Evolutionary conservation across 1,284 basidiomycete genomes (phyloP).

Genomic region (Vanrija sp.): DNA sequence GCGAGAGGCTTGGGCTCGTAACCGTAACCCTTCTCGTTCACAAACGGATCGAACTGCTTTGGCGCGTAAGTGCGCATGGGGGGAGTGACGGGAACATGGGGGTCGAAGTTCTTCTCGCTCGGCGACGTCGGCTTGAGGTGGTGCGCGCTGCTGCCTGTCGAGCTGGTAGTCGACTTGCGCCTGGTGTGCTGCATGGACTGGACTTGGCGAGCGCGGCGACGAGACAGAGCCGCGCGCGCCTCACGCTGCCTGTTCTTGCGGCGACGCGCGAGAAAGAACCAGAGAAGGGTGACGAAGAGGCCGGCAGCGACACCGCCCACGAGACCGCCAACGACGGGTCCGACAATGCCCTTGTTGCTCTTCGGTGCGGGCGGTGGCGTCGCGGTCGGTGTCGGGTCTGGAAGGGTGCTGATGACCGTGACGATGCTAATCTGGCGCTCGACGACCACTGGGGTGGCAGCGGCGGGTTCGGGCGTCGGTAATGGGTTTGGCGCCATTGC

Average conservation of each 20-base stretch:
- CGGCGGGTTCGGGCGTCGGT: background rate
- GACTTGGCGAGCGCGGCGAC: background rate
- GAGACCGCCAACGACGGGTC: constrained; percentile 30
- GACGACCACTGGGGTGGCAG: constrained; percentile 1
- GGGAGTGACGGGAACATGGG: constrained; percentile 1
- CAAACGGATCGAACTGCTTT: constrained; percentile 13
- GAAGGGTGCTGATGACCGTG: constrained; percentile 10
- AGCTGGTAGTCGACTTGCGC: background rate
- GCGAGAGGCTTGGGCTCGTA: constrained; percentile 15
- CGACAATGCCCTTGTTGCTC: constrained; percentile 1
- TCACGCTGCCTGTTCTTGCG: constrained; percentile 19
- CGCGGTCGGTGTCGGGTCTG: background rate
- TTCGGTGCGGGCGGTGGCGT: background rate
- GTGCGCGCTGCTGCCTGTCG: background rate
- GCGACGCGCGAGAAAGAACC: constrained; percentile 16
- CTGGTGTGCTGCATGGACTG: too few relatives aligned
- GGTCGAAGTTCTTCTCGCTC: constrained; percentile 8
- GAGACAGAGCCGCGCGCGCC: background rate
- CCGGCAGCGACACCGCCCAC: constrained; percentile 29
- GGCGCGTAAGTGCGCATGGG: constrained; percentile 2
- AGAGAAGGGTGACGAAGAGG: constrained; percentile 13
- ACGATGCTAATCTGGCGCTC: constrained; percentile 8
- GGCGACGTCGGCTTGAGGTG: constrained; percentile 2
- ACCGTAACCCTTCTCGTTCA: constrained; percentile 22
- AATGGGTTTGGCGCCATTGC: constrained; percentile 3